phyloP scores from a whole-genome alignment of 331 rosid species.

The Phaseolus coccineus region DNA sequence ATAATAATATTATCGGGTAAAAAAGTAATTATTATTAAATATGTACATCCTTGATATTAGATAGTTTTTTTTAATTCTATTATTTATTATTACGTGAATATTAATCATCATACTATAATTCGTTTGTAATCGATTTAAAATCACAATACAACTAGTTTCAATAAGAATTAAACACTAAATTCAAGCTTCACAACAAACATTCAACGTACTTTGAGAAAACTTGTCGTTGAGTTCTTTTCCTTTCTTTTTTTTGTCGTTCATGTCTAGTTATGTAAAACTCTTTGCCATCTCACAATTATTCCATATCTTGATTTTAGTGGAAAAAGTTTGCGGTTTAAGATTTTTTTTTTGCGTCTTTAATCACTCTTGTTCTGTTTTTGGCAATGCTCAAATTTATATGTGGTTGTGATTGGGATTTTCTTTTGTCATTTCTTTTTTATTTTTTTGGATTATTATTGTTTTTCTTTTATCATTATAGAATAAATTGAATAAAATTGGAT shows the following conservation, averaged over 20 bases:
- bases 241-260: neutral
- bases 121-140: no score
- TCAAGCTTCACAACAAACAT: neutral
- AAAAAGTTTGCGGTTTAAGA: neutral
- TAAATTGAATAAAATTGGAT: no score
- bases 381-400: neutral
- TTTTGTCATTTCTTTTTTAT: no score
- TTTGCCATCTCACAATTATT: neutral
- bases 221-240: neutral
- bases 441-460: no score
- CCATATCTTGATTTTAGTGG: neutral
- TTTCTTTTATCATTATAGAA: no score
- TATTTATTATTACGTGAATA: no score
- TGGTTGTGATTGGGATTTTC: neutral
- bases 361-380: neutral
- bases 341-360: no score
- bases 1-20: no score
- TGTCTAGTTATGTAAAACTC: neutral
- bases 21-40: no score
- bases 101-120: no score
- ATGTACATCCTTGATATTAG: no score
- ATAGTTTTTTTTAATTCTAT: no score
- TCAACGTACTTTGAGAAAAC: neutral
- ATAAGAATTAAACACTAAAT: neutral
- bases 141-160: neutral